A percentile compares a stretch with the other conserved stretches of the same genome.
These are phyloP conservation scores for Kazachstania martiniae DNA, from an alignment of 805 yeast genomes.

Conservation along the genomic window DNA sequence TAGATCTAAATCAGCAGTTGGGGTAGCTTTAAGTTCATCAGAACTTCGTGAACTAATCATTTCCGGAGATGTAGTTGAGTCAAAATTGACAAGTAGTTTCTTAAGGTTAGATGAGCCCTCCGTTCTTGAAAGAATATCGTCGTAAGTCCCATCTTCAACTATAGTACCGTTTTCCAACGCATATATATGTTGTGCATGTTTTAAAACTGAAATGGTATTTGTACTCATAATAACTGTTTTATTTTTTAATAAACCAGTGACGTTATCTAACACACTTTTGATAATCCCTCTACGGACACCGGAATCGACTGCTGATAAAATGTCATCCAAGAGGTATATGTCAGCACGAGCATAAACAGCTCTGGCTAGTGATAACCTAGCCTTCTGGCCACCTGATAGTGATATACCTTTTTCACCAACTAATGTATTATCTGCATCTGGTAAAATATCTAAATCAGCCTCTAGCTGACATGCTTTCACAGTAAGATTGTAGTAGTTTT, in stretches of 20 bases:
- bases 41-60: conserved; percentile 3
- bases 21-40: background rate
- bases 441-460: conserved; percentile 37
- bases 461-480: conserved; percentile 39
- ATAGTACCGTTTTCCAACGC: conserved; percentile 46
- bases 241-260: conserved; percentile 36
- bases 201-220: conserved; percentile 43
- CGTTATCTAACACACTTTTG: conserved; percentile 35
- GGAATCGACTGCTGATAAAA: conserved; percentile 63
- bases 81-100: conserved; percentile 22
- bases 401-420: conserved; percentile 56
- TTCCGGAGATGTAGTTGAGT: too few relatives aligned
- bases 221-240: conserved; percentile 51
- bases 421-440: conserved; percentile 43
- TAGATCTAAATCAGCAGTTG: conserved; percentile 17
- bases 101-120: conserved; percentile 23
- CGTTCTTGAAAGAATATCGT: conserved; percentile 29
- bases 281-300: conserved; percentile 52
- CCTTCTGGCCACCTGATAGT: conserved; percentile 54
- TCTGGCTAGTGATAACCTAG: conserved; percentile 54
- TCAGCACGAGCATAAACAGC: conserved; percentile 56
- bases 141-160: conserved; percentile 47
- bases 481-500: conserved; percentile 32
- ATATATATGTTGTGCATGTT: conserved; percentile 49
- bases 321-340: conserved; percentile 51